Conservation (phyloP, 495 filamentous ascomycete genomes). For the Rhypophila decipiens region DNA sequence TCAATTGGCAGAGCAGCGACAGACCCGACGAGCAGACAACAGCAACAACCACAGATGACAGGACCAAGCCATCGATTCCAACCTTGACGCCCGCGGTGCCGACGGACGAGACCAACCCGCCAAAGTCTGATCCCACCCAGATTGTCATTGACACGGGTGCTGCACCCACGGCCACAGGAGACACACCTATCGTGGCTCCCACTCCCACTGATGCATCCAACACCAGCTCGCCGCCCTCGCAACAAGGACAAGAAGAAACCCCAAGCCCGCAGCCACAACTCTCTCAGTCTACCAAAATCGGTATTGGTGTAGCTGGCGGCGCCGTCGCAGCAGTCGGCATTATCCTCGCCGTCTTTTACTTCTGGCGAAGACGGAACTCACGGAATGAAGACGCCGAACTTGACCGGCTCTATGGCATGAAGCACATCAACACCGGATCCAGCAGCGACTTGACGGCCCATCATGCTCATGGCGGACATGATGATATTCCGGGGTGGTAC, state of each 20-base stretch:
- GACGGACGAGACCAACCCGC: not conserved
- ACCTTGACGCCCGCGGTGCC: too few relatives aligned
- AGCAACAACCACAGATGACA: not conserved
- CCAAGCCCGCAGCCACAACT: conserved; percentile 1
- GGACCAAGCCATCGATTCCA: too few relatives aligned
- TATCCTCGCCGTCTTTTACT: conserved; percentile 14
- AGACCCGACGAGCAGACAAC: not conserved
- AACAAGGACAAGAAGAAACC: not conserved
- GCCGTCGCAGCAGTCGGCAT: conserved; percentile 10
- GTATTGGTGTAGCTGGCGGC: conserved; percentile 16
- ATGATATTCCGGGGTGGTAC: conserved; percentile 27
- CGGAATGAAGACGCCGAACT: conserved; percentile 22
- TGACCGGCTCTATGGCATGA: conserved; percentile 22
- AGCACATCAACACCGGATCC: conserved; percentile 7
- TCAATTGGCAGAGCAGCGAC: conserved; percentile 29
- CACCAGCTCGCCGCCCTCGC: not conserved
- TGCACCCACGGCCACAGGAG: conserved; percentile 8
- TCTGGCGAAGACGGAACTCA: conserved; percentile 16
- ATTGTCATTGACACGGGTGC: conserved; percentile 7
- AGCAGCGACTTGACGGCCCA: conserved; percentile 5
- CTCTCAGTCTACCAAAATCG: conserved; percentile 14
- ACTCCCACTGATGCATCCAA: not conserved
- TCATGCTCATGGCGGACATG: conserved; percentile 1
- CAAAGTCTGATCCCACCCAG: conserved; percentile 3
- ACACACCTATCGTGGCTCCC: not conserved